Evolutionary conservation across 2,329 filamentous ascomycete species (phyloP).

Genomic region (Zymoseptoria crescenta): DNA sequence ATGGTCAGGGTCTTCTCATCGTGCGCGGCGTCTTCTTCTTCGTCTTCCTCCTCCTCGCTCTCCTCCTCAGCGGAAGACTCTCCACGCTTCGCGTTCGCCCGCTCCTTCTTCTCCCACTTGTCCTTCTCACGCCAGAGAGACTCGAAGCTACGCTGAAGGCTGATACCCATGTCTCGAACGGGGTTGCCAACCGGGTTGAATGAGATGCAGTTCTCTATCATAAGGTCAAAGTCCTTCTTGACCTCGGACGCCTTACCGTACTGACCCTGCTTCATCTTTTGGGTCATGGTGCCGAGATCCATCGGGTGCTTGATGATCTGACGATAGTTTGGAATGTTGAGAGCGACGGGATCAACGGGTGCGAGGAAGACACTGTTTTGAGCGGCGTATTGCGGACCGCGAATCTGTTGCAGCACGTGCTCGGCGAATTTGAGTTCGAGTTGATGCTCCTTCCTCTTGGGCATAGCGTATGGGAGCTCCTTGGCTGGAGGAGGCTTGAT

Average conservation of each 20-base stretch:
- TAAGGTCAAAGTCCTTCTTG: constrained; percentile 70
- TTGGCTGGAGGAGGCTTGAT: constrained; percentile 87
- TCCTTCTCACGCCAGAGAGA: constrained; percentile 69
- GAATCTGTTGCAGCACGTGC: constrained; percentile 68
- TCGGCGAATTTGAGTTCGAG: constrained; percentile 87
- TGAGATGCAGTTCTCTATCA: constrained; percentile 82
- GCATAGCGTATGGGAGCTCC: constrained; percentile 83
- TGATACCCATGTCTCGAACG: constrained; percentile 63
- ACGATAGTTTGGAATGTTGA: constrained; percentile 90
- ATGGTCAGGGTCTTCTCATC: constrained; percentile 44
- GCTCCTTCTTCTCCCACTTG: constrained; percentile 70
- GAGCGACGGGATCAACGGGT: constrained; percentile 85
- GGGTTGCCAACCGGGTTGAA: constrained; percentile 80
- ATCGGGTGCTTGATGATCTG: constrained; percentile 94
- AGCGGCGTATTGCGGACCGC: constrained; percentile 61
- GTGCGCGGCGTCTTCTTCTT: constrained; percentile 42
- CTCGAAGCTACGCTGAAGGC: constrained; percentile 69
- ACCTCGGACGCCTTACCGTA: constrained; percentile 81
- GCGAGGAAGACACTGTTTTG: constrained; percentile 68
- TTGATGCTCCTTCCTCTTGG: constrained; percentile 83
- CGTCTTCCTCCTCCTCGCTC: constrained; percentile 56
- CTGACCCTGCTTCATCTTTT: constrained; percentile 67
- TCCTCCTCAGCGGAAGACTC: constrained; percentile 64
- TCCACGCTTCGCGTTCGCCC: constrained; percentile 58
- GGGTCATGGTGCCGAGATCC: constrained; percentile 77